These are phyloP conservation scores for Sechiopsis laciniata DNA, from an alignment of 306 rosid genomes.

Conservation along the genomic window DNA sequence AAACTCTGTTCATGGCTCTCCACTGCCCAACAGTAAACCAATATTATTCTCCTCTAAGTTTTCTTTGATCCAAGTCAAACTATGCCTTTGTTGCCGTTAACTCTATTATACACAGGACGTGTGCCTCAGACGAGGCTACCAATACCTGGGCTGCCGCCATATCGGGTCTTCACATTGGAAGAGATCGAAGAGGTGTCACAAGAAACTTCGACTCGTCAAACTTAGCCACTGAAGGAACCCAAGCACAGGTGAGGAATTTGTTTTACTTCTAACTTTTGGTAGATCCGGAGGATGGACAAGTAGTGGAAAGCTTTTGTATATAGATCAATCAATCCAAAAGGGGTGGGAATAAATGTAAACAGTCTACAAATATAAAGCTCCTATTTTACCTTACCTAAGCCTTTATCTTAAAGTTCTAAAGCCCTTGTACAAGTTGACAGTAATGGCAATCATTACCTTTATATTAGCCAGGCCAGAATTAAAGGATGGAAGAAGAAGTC, in stretches of 20 bases:
- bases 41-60: conserved; percentile 19
- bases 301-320: conserved; percentile 52
- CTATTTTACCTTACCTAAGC: neutral
- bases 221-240: conserved; percentile 49
- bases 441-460: too few relatives aligned
- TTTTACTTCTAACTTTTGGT: neutral
- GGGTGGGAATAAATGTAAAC: too few relatives aligned
- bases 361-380: conserved; percentile 7
- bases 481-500: neutral
- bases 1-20: conserved; percentile 31
- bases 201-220: conserved; percentile 58
- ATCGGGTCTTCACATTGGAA: conserved; percentile 52
- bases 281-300: too few relatives aligned
- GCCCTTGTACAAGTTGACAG: neutral
- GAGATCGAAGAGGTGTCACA: conserved; percentile 92
- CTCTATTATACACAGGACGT: too few relatives aligned
- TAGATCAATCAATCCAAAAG: conserved; percentile 14
- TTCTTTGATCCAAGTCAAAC: conserved; percentile 4
- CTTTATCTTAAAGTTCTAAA: too few relatives aligned
- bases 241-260: conserved; percentile 50
- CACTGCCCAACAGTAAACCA: conserved; percentile 36
- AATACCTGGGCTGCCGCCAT: conserved; percentile 48
- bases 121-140: too few relatives aligned
- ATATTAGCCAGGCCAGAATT: conserved; percentile 7
- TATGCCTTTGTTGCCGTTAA: neutral